Conservation (phyloP, 2,329 filamentous ascomycete genomes). For the Diaporthe helianthi region DNA sequence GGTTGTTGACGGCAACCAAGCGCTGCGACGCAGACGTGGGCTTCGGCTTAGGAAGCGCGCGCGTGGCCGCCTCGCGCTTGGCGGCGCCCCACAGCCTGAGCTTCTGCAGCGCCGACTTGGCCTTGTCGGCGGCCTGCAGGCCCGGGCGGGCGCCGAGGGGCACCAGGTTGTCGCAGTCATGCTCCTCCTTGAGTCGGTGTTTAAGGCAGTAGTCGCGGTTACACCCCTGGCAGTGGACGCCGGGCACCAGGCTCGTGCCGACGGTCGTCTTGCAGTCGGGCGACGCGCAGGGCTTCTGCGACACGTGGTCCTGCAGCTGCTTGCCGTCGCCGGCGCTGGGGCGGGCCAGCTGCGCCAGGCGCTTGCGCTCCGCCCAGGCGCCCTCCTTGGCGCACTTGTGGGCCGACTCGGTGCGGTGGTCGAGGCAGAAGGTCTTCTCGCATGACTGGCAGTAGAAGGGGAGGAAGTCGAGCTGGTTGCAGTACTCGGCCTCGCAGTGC, state of each 20-base stretch:
- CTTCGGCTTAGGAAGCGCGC: conserved; percentile 68
- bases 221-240: conserved; percentile 75
- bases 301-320: conserved; percentile 60
- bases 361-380: conserved; percentile 66
- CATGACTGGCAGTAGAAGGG: conserved; percentile 95
- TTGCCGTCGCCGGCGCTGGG: conserved; percentile 62
- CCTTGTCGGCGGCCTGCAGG: conserved; percentile 65
- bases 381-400: conserved; percentile 72
- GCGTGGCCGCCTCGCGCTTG: conserved; percentile 69
- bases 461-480: conserved; percentile 94
- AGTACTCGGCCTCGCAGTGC: conserved; percentile 91
- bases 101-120: conserved; percentile 76
- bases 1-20: conserved; percentile 72
- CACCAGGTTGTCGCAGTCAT: conserved; percentile 81
- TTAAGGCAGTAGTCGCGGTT: conserved; percentile 79
- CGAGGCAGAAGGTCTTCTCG: conserved; percentile 83
- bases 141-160: conserved; percentile 58
- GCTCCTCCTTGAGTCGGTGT: conserved; percentile 79
- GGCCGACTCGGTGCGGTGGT: conserved; percentile 85
- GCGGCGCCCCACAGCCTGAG: conserved; percentile 81
- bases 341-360: conserved; percentile 60
- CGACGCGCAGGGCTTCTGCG: conserved; percentile 73
- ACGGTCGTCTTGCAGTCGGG: conserved; percentile 73
- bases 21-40: conserved; percentile 69
- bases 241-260: conserved; percentile 71